Evolutionary conservation across 2,329 filamentous ascomycete genomes (phyloP).

Genomic region (Claviceps sp.): DNA sequence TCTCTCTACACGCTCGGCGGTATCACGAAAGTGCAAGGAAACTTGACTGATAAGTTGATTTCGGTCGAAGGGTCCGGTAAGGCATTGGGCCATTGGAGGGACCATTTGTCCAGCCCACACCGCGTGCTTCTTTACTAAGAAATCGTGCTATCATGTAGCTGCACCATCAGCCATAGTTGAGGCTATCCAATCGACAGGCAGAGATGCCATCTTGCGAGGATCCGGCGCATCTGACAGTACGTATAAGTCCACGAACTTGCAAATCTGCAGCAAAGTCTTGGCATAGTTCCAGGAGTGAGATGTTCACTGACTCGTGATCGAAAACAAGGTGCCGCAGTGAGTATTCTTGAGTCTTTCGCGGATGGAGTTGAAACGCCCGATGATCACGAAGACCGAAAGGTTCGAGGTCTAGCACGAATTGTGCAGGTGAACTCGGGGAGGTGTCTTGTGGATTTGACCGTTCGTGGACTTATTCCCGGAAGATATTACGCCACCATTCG

Average conservation of each 20-base stretch:
- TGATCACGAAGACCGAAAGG: slow-evolving; percentile 36
- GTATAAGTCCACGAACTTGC: slow-evolving; percentile 18
- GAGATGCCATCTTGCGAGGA: slow-evolving; percentile 87
- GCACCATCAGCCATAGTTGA: slow-evolving; percentile 80
- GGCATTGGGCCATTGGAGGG: slow-evolving; percentile 22
- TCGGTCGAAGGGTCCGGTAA: slow-evolving; percentile 71
- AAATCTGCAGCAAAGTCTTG: background rate
- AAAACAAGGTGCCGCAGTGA: slow-evolving; percentile 62
- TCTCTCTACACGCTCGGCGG: slow-evolving; percentile 66
- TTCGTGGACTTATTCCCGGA: slow-evolving; percentile 70
- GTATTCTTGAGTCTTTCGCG: slow-evolving; percentile 82
- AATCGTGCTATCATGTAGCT: slow-evolving; percentile 29
- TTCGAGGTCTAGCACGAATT: slow-evolving; percentile 82
- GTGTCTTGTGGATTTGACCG: slow-evolving; percentile 77
- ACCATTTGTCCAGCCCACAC: background rate
- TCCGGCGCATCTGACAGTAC: slow-evolving; percentile 74
- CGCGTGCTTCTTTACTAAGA: background rate
- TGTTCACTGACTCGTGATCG: background rate
- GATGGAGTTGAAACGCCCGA: slow-evolving; percentile 34
- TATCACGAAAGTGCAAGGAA: slow-evolving; percentile 70
- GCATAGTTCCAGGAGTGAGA: background rate
- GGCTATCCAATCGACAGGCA: slow-evolving; percentile 78
- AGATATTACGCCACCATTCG: slow-evolving; percentile 75
- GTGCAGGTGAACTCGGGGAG: slow-evolving; percentile 71
- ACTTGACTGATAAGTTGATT: slow-evolving; percentile 71